Evolutionary conservation across 192 early-diverging fungal genomes (phyloP).

Genomic region (Umbelopsis vinacea): DNA sequence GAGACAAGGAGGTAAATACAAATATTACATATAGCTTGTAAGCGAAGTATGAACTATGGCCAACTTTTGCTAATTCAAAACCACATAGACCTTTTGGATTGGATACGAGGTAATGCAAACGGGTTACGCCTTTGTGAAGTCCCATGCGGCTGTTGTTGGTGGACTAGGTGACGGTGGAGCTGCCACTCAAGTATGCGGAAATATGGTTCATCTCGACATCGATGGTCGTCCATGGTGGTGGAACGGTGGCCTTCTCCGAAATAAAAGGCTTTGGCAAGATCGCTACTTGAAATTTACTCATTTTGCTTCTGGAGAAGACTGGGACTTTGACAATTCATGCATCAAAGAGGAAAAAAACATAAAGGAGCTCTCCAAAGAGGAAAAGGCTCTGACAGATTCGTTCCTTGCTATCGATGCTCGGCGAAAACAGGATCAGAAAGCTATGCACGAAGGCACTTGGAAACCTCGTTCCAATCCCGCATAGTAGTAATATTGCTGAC

Average conservation of each 20-base stretch:
- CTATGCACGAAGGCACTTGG: constrained; percentile 28
- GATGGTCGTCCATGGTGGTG: constrained; percentile 37
- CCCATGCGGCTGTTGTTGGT: constrained; percentile 47
- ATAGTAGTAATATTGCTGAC: too few relatives aligned
- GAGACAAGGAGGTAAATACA: constrained; percentile 61
- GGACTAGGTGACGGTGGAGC: constrained; percentile 21
- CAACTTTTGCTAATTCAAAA: not conserved
- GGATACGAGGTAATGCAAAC: constrained; percentile 53
- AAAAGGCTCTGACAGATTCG: not conserved
- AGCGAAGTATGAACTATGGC: too few relatives aligned
- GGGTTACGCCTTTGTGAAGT: constrained; percentile 42
- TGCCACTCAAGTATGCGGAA: constrained; percentile 35
- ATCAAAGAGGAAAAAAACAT: constrained; percentile 24
- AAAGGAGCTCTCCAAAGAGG: not conserved
- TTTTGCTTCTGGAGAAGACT: constrained; percentile 29
- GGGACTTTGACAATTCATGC: constrained; percentile 28
- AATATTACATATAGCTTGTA: too few relatives aligned
- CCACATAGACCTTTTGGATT: constrained; percentile 54
- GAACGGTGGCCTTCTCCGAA: constrained; percentile 42
- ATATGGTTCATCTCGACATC: constrained; percentile 36
- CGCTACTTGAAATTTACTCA: constrained; percentile 33
- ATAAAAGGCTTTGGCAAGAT: constrained; percentile 30
- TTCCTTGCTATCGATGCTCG: constrained; percentile 24
- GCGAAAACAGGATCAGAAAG: constrained; percentile 21
- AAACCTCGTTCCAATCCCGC: not conserved